phyloP scores from a whole-genome alignment of 306 rosid genomes.

The Pueraria montana region DNA sequence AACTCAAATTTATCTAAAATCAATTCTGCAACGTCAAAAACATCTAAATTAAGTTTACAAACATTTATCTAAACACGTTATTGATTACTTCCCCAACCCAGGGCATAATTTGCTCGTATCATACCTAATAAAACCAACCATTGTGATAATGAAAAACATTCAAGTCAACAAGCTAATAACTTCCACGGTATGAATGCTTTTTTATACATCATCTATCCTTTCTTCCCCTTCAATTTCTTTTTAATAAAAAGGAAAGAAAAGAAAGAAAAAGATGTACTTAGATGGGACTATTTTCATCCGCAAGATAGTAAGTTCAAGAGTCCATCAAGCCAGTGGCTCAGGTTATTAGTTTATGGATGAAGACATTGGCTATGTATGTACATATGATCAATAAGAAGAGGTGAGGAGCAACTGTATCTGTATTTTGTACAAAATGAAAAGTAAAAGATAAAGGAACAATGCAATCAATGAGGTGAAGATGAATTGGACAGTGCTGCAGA shows the following conservation, averaged over 20 bases:
- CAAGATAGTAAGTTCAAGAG: conserved; percentile 46
- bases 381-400: conserved; percentile 46
- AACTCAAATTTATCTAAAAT: not conserved
- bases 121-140: not conserved
- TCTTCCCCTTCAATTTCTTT: no score
- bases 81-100: not conserved
- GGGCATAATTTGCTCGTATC: not conserved
- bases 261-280: not conserved
- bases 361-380: conserved; percentile 59
- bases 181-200: no score
- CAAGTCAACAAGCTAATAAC: not conserved
- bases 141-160: not conserved
- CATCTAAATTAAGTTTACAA: not conserved
- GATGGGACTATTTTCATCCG: conserved; percentile 44
- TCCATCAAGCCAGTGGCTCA: conserved; percentile 47
- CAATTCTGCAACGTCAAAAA: not conserved
- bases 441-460: conserved; percentile 13
- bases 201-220: no score
- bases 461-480: conserved; percentile 50
- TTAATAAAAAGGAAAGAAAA: no score
- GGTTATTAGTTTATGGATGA: conserved; percentile 54
- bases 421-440: conserved; percentile 43
- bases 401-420: conserved; percentile 27
- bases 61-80: not conserved
- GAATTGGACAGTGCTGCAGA: conserved; percentile 55